Conservation (phyloP, 108 stramenopile species). For the Epithemia pelagica region DNA sequence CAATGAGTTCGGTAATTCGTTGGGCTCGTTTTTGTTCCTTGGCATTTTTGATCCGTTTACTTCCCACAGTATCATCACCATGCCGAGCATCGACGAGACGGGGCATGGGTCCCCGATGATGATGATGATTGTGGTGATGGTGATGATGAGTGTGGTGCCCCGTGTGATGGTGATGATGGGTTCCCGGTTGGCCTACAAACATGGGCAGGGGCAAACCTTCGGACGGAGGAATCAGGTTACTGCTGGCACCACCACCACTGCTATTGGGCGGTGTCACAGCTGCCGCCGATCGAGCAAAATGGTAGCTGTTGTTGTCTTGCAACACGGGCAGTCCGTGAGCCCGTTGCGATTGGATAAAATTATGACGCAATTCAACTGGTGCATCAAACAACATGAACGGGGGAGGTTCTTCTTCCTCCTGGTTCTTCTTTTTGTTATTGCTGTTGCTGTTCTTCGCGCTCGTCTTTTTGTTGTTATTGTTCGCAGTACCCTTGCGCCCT, state of each 20-base stretch:
- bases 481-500: neutral
- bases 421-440: neutral
- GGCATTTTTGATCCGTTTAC: slow-evolving; percentile 43
- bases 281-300: slow-evolving; percentile 46
- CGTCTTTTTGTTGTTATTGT: too few species aligned
- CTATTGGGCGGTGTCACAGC: neutral
- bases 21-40: slow-evolving; percentile 71
- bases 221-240: neutral
- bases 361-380: slow-evolving; percentile 33
- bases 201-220: neutral
- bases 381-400: slow-evolving; percentile 48
- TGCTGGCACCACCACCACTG: slow-evolving; percentile 9
- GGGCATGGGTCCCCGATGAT: neutral
- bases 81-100: slow-evolving; percentile 1
- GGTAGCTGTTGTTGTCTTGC: slow-evolving; percentile 36
- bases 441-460: neutral
- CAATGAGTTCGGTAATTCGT: slow-evolving; percentile 72
- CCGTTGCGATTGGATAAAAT: slow-evolving; percentile 34
- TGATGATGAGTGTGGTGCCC: slow-evolving; percentile 62
- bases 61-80: slow-evolving; percentile 1
- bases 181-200: neutral
- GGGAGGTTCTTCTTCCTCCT: slow-evolving; percentile 13
- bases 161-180: slow-evolving; percentile 24
- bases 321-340: slow-evolving; percentile 27
- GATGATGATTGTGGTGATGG: neutral